Conservation (phyloP, 805 yeast genomes). For the Tanozyma kutaoensis region DNA sequence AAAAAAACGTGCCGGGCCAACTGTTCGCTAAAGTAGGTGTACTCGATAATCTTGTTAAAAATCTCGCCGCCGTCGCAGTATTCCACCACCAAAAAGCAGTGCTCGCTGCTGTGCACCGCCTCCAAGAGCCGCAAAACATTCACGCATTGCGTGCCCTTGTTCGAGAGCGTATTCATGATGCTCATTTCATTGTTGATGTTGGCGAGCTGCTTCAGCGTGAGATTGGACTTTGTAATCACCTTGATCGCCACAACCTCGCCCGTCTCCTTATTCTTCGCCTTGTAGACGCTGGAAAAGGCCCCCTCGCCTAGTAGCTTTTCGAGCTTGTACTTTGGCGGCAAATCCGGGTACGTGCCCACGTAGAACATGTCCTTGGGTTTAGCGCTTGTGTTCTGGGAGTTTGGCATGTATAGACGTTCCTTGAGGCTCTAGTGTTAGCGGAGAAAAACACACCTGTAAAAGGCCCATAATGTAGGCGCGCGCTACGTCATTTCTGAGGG, state of each 20-base stretch:
- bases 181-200: conserved; percentile 73
- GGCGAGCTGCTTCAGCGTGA: conserved; percentile 47
- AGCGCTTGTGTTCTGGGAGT: no score
- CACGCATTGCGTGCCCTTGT: conserved; percentile 33
- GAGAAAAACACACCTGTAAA: no score
- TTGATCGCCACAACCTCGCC: conserved; percentile 37
- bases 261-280: conserved; percentile 31
- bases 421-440: no score
- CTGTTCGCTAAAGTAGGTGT: conserved; percentile 54
- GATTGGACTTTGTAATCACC: conserved; percentile 54
- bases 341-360: conserved; percentile 26
- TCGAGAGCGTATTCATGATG: conserved; percentile 47
- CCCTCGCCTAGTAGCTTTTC: conserved; percentile 62
- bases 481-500: no score
- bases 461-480: no score
- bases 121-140: conserved; percentile 54
- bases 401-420: no score
- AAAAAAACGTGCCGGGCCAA: conserved; percentile 47
- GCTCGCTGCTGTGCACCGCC: conserved; percentile 47
- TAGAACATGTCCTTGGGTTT: no score
- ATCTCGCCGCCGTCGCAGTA: conserved; percentile 68
- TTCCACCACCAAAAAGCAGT: conserved; percentile 63
- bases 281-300: conserved; percentile 66
- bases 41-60: conserved; percentile 53
- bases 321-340: conserved; percentile 28